phyloP scores from a whole-genome alignment of 169 alveolate species.

The Neospora caninum region DNA sequence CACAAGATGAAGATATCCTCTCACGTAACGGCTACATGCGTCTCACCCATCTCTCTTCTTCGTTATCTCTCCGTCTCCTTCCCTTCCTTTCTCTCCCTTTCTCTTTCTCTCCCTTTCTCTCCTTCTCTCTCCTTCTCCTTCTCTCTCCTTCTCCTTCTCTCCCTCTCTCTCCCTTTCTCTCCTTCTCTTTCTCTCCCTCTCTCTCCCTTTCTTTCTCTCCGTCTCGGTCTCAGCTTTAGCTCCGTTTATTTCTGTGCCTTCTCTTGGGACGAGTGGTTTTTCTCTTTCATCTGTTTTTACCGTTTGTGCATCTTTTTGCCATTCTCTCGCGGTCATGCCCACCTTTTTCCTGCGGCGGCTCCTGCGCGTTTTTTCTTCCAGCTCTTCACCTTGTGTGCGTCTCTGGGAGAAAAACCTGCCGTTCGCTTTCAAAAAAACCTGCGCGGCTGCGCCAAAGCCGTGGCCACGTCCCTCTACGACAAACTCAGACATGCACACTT shows the following conservation, averaged over 20 bases:
- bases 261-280: too few species aligned
- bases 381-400: slow-evolving; percentile 62
- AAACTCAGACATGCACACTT: background rate
- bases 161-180: background rate
- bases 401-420: slow-evolving; percentile 64
- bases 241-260: too few species aligned
- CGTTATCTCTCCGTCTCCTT: background rate
- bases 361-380: background rate
- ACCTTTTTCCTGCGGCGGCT: too few species aligned
- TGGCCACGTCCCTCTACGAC: slow-evolving; percentile 54
- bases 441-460: slow-evolving; percentile 37
- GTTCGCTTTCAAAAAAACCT: slow-evolving; percentile 63
- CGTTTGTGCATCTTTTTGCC: too few species aligned
- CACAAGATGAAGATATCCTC: too few species aligned
- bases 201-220: background rate
- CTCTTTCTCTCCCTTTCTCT: background rate
- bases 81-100: background rate
- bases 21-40: too few species aligned
- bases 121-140: background rate
- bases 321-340: too few species aligned
- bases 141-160: background rate
- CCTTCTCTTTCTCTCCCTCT: background rate
- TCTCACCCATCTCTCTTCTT: too few species aligned
- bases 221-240: background rate
- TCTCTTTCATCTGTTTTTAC: too few species aligned